These are phyloP conservation scores for Colletotrichum sp. DNA, from an alignment of 2,329 filamentous ascomycete genomes.

Conservation along the genomic window DNA sequence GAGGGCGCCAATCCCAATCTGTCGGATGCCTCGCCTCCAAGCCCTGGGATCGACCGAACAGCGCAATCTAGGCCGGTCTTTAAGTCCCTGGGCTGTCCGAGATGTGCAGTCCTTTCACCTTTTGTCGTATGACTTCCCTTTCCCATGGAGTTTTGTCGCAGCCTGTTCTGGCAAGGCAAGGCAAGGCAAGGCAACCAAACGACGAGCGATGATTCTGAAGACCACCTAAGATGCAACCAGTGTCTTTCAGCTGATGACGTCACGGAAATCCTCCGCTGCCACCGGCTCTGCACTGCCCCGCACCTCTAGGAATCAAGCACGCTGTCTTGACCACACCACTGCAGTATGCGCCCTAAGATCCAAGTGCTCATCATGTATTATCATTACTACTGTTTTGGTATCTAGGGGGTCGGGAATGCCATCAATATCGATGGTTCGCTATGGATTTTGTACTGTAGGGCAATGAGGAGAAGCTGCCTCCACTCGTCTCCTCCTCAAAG, in stretches of 20 bases:
- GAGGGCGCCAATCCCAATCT: background rate
- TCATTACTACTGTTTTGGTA: background rate
- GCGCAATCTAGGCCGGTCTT: background rate
- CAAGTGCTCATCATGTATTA: background rate
- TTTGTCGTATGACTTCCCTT: background rate
- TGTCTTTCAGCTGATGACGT: background rate
- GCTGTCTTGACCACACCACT: background rate
- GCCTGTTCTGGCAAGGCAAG: background rate
- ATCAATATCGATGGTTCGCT: background rate
- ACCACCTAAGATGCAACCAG: background rate
- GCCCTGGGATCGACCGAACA: background rate
- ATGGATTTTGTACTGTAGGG: background rate
- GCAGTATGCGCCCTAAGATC: background rate
- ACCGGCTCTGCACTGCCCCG: background rate
- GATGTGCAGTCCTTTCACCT: background rate
- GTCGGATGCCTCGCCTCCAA: background rate
- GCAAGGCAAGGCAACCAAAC: background rate
- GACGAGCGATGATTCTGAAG: background rate
- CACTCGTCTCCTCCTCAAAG: background rate
- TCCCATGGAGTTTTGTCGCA: background rate
- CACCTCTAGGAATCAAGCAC: background rate
- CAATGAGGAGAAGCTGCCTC: background rate
- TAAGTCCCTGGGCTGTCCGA: background rate
- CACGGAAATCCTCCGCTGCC: background rate
- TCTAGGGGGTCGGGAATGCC: background rate